Base-by-base conservation (phyloP, 805 yeast genomes). In the Starmera pachycereana region DNA sequence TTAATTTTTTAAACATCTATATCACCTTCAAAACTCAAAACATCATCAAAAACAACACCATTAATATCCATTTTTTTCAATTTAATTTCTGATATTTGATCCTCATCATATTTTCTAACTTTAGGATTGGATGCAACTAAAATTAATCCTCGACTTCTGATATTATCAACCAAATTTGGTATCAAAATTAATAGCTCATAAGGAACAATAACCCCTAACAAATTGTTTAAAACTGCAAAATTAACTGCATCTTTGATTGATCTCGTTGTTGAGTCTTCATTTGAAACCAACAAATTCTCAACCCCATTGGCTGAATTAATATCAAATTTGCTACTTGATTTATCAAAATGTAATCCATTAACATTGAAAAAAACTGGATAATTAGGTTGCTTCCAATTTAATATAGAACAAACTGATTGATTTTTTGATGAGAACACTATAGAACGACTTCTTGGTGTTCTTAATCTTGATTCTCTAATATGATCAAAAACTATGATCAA, bases 311-410 rank as follows among this genome's bases (percentile, higher is more conserved):
- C 65, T 2, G 72, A 60, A 32, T 64, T 61, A 28, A 60, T 47
- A 12, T 48, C 56, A 42, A 69, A 70, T 39, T 44, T 44, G 13
- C 62, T 59, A 2, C 42, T 36, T 3, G 29, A 37, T 9, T 48
- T 42, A 29, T 57, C 46, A 50, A 56, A 66, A 32, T 69, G 63
- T 10, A 79, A 64, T n/a, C 87, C 85, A 50, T 77, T 79, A 72
- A 89, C 75, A 41, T 80, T 76, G 62, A 85, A 83, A 48, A 92
- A 78, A 1, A 92, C 97, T 0, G 98, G 97, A 62, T 82, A 92
- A 58, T 90, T 90, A 12, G 98, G 97, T 62, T 92, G 98, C 61
- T 92, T 92, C 98, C 98, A 92, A 61, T 92, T 92, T 50, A 92
- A 63, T 36, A 87, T 83, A 10, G 95, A 86, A 61, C 97, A 92